A percentile compares a stretch with the other conserved stretches of the same genome.
Conservation (phyloP, 2,329 filamentous ascomycete species). For the Xylariales sp. region DNA sequence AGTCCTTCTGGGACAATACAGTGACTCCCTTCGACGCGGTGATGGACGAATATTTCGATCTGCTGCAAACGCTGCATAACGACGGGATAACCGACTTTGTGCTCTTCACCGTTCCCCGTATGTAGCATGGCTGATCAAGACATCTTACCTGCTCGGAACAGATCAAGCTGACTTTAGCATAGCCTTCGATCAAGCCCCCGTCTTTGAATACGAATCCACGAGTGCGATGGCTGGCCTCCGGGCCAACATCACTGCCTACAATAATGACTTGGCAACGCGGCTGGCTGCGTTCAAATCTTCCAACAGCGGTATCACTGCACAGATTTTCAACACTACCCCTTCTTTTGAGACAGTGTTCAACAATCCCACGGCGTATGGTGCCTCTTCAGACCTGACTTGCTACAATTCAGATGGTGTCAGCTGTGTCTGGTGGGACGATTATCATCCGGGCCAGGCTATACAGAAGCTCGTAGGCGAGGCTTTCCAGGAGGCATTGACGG, state of each 20-base stretch:
- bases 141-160: neutral
- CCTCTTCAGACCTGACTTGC: slow-evolving; percentile 11
- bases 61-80: slow-evolving; percentile 18
- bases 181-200: slow-evolving; percentile 14
- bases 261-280: slow-evolving; percentile 8
- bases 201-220: slow-evolving; percentile 7
- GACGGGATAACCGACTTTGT: slow-evolving; percentile 12
- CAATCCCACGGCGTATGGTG: slow-evolving; percentile 14
- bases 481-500: slow-evolving; percentile 7
- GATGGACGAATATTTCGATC: too few relatives aligned
- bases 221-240: slow-evolving; percentile 1
- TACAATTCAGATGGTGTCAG: slow-evolving; percentile 10
- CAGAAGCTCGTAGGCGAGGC: slow-evolving; percentile 11
- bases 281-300: slow-evolving; percentile 9
- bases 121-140: neutral
- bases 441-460: slow-evolving; percentile 13
- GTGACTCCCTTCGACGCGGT: too few relatives aligned
- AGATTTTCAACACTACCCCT: slow-evolving; percentile 12
- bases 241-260: slow-evolving; percentile 13
- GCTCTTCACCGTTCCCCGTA: slow-evolving; percentile 11
- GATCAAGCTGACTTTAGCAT: neutral
- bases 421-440: slow-evolving; percentile 14
- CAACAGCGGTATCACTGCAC: slow-evolving; percentile 8
- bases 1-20: too few relatives aligned
- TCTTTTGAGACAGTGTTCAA: slow-evolving; percentile 10